phyloP scores from a whole-genome alignment of 2,329 filamentous ascomycete species.

The Coniella lustricola region DNA sequence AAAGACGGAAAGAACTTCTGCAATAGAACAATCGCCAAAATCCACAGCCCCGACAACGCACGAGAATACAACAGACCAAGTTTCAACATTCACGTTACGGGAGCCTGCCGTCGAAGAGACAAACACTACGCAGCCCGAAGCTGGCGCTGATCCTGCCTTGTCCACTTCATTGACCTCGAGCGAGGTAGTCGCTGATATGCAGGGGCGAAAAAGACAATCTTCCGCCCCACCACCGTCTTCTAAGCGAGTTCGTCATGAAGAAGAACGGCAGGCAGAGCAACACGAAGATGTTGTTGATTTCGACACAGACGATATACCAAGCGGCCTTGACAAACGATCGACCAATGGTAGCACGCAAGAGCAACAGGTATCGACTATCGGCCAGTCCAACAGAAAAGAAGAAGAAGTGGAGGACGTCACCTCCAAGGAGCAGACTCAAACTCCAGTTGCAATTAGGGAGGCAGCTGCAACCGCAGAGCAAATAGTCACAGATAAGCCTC shows the following conservation, averaged over 20 bases:
- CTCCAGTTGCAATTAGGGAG: neutral
- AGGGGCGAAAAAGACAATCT: conserved; percentile 62
- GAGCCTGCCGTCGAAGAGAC: neutral
- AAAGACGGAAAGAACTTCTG: conserved; percentile 11
- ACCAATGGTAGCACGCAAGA: conserved; percentile 1
- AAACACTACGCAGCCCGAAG: neutral
- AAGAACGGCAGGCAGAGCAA: conserved; percentile 13
- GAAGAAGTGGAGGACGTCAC: neutral
- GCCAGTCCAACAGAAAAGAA: neutral
- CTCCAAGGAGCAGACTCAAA: neutral
- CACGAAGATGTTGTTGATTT: conserved; percentile 26
- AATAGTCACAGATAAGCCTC: conserved; percentile 4
- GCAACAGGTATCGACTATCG: neutral
- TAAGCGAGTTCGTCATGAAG: conserved; percentile 42
- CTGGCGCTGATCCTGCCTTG: neutral
- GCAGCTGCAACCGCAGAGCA: neutral
- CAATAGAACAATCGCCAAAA: conserved; percentile 1
- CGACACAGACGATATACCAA: conserved; percentile 18
- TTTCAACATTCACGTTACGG: neutral
- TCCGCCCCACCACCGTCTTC: conserved; percentile 51
- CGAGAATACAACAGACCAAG: neutral
- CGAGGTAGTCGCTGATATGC: conserved; percentile 27
- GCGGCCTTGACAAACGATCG: conserved; percentile 7
- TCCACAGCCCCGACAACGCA: conserved; percentile 1
- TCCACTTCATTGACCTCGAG: conserved; percentile 15